phyloP scores from a whole-genome alignment of 2,329 filamentous ascomycete genomes.

The Dactylonectria estremocensis region DNA sequence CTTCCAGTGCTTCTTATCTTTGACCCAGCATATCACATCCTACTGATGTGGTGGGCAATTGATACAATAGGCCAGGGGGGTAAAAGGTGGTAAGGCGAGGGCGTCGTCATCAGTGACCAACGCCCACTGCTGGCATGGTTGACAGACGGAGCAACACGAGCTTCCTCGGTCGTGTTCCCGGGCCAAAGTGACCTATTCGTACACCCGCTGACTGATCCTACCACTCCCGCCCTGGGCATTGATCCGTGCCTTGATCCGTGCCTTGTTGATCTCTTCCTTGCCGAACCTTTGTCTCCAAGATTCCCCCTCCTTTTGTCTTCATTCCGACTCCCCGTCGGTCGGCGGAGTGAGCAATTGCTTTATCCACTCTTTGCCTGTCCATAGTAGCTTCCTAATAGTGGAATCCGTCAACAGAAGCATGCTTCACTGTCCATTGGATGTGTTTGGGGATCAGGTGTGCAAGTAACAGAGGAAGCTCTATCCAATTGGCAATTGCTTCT shows the following conservation, averaged over 20 bases:
- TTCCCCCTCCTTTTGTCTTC: not conserved
- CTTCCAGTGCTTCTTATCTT: not conserved
- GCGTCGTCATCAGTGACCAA: slow-evolving; percentile 27
- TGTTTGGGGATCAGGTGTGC: too few species aligned
- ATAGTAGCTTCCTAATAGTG: too few species aligned
- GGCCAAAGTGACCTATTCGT: not conserved
- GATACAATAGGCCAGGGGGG: slow-evolving; percentile 10
- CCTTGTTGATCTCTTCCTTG: slow-evolving; percentile 1
- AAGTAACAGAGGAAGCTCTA: too few species aligned
- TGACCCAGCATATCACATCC: slow-evolving; percentile 5
- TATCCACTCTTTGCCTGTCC: not conserved
- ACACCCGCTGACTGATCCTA: slow-evolving; percentile 2
- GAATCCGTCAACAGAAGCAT: too few species aligned
- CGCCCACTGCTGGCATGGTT: slow-evolving; percentile 15
- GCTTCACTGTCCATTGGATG: too few species aligned
- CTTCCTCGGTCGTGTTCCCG: slow-evolving; percentile 12
- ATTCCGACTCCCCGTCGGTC: not conserved
- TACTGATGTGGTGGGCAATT: slow-evolving; percentile 2
- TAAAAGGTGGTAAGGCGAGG: slow-evolving; percentile 2
- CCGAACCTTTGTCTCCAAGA: not conserved
- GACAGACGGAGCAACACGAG: slow-evolving; percentile 16
- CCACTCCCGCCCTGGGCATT: not conserved
- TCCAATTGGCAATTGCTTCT: too few species aligned
- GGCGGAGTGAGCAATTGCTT: not conserved
- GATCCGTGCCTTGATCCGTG: not conserved